Base-by-base conservation (phyloP, 768 basidiomycete species). In the Tephrocybe sp. region DNA sequence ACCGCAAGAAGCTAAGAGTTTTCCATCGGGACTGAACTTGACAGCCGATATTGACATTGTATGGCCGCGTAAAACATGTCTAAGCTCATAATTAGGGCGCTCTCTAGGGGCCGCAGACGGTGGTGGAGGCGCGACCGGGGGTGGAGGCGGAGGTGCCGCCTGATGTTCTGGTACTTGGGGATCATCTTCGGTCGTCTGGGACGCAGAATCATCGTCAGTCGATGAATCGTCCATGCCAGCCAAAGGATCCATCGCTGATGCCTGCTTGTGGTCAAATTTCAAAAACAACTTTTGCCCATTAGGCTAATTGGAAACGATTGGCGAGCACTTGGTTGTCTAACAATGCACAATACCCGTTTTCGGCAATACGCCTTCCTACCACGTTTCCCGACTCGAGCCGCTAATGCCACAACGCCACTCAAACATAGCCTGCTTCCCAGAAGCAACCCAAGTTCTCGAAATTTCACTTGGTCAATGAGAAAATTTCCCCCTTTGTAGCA, bases 1-100 rank as follows among this genome's bases (percentile, higher is more conserved):
- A 95, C 94, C 86, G 59, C 88, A 90, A n/a, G 92, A 93, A 15
- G 93, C 93, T 18, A 97, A 74, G 14, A 86, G 69, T 18, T 80
- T 80, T 9, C 95, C 95, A 64, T 96, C 90, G 0, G 89, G 88
- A 61, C 92, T 93, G 67, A 97, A 98, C 66, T 91, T 92, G 54
- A 95, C 85, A 17, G 92, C 85, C 24, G 93, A 93, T 46, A 97
- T 86, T 0, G 88, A 86, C 62, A 83, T 80, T 5, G 83, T 85
- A 64, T 98, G 94, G 0, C 92, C 95, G 2, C 72, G 70, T 30
- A 94, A 73, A 1, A 79, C 81, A 66, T 88, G 83, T 43, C 75
- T 73, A 2, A 86, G 78, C 59, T 81, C 73, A 63, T 92, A 92
- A 57, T 85, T 77, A n/a, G 88, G 89, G 55, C 73, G 69, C 54